Percentiles rank a stretch among this genome's conserved stretches.
phyloP scores from a whole-genome alignment of 1,139 yeast genomes.

The Suhomyces chickasaworum region DNA sequence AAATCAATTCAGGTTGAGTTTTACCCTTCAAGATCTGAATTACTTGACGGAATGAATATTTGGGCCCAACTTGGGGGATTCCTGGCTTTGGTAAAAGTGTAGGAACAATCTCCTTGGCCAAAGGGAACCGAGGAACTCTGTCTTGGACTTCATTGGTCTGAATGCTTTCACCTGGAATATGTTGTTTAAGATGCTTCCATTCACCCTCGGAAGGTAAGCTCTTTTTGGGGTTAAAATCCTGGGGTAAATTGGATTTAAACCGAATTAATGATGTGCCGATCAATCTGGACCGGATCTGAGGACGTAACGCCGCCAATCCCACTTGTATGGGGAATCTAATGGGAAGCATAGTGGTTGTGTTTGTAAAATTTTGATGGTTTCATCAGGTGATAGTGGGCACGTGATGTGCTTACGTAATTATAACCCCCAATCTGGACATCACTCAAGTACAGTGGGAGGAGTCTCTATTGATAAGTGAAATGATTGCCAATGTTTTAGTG shows the following conservation, averaged over 20 bases:
- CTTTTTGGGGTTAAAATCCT: constrained; percentile 28
- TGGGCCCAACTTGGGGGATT: constrained; percentile 67
- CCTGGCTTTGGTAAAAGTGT: constrained; percentile 73
- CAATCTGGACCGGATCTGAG: not conserved
- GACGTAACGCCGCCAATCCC: constrained; percentile 2
- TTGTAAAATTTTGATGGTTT: constrained; percentile 3
- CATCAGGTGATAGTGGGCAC: constrained; percentile 1
- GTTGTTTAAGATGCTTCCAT: constrained; percentile 49
- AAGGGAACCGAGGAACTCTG: constrained; percentile 64
- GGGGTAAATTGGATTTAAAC: constrained; percentile 34
- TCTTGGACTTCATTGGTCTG: constrained; percentile 52
- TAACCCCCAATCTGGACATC: too few relatives aligned
- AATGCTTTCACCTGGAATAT: constrained; percentile 62
- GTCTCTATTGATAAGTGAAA: too few relatives aligned
- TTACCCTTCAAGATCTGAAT: constrained; percentile 59
- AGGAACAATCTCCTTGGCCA: constrained; percentile 66
- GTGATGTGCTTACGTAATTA: too few relatives aligned
- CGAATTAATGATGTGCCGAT: constrained; percentile 13
- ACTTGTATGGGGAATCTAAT: not conserved
- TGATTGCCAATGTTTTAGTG: too few relatives aligned
- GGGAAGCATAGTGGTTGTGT: not conserved
- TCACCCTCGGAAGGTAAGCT: constrained; percentile 41
- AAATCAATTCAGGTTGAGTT: constrained; percentile 69
- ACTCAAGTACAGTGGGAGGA: too few relatives aligned
- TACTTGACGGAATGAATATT: constrained; percentile 62